A percentile compares a stretch with the other conserved stretches of the same genome.
Conservation (phyloP, 371 early-diverging fungal species). For the Umbelopsis sp. region DNA sequence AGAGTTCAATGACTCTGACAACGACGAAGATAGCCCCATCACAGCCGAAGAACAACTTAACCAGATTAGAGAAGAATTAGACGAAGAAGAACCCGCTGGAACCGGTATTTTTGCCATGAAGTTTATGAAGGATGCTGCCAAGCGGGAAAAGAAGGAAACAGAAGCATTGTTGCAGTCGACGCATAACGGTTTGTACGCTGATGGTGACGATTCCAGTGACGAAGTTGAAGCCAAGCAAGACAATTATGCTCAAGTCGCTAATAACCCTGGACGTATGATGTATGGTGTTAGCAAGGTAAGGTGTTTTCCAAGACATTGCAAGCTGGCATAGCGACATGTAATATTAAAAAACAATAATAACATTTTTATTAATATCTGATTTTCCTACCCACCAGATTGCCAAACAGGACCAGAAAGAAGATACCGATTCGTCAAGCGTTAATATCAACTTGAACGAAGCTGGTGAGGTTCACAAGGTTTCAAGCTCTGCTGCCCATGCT, state of each 20-base stretch:
- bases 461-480: slow-evolving; percentile 64
- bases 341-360: no score
- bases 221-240: slow-evolving; percentile 36
- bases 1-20: slow-evolving; percentile 55
- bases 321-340: background rate
- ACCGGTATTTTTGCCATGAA: slow-evolving; percentile 95
- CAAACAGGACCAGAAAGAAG: background rate
- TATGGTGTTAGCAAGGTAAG: slow-evolving; percentile 51
- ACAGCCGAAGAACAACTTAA: slow-evolving; percentile 45
- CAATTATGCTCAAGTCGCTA: slow-evolving; percentile 38
- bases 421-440: slow-evolving; percentile 10
- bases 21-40: slow-evolving; percentile 46
- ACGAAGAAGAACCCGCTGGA: slow-evolving; percentile 56
- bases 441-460: slow-evolving; percentile 57
- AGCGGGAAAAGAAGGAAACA: slow-evolving; percentile 50
- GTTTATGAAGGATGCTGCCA: slow-evolving; percentile 90
- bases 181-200: slow-evolving; percentile 45
- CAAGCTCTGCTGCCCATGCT: slow-evolving; percentile 60
- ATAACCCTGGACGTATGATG: slow-evolving; percentile 66
- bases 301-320: background rate
- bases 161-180: slow-evolving; percentile 27
- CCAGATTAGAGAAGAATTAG: slow-evolving; percentile 49
- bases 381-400: background rate
- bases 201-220: slow-evolving; percentile 44
- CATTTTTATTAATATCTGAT: background rate